Evolutionary conservation across 148 eudicot genomes (phyloP).

Genomic region (Pouteria glomerata): DNA sequence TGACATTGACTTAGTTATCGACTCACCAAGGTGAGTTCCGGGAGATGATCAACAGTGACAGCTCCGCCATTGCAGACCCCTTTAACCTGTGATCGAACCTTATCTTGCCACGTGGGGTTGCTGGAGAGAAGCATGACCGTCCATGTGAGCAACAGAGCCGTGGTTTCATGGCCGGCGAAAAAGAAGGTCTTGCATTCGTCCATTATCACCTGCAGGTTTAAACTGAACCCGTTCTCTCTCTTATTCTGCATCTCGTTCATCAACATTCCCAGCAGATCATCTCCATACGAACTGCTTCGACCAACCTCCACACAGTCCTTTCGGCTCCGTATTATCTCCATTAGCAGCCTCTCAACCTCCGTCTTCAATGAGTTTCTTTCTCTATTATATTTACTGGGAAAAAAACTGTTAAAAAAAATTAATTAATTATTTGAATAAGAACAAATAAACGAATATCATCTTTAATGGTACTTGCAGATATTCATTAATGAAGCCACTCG

Average conservation of each 20-base stretch:
- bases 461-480: too few relatives aligned
- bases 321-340: constrained; percentile 79
- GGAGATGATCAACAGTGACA: constrained; percentile 57
- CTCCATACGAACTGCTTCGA: constrained; percentile 66
- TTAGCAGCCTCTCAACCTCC: constrained; percentile 66
- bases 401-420: constrained; percentile 42
- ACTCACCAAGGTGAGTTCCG: constrained; percentile 78
- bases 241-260: constrained; percentile 64
- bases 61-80: constrained; percentile 49
- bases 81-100: constrained; percentile 48
- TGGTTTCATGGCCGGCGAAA: constrained; percentile 85
- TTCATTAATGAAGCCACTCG: too few relatives aligned
- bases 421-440: too few relatives aligned
- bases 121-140: constrained; percentile 76
- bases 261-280: constrained; percentile 72
- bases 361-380: constrained; percentile 65
- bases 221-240: constrained; percentile 29
- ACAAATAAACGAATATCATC: too few relatives aligned
- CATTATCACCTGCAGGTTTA: constrained; percentile 77
- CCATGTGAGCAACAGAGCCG: constrained; percentile 82
- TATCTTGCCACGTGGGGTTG: constrained; percentile 75
- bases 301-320: constrained; percentile 62
- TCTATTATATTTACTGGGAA: constrained; percentile 91
- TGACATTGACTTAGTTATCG: too few relatives aligned
- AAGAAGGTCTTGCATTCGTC: constrained; percentile 92